phyloP scores from a whole-genome alignment of 495 filamentous ascomycete species.

The Symbiotaphrina buchneri region DNA sequence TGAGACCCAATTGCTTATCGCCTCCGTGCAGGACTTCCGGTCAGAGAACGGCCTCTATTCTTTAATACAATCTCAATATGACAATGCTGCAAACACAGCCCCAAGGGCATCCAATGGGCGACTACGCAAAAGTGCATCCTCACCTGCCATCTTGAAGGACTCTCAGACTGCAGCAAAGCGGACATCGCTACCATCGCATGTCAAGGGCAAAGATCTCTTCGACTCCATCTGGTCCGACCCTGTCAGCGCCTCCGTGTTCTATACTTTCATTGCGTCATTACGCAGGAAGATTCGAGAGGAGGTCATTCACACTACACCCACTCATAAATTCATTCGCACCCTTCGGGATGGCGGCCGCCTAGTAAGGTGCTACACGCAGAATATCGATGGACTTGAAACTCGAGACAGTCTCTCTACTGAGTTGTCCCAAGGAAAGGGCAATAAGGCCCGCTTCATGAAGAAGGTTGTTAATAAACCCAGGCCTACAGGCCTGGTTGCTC shows the following conservation, averaged over 20 bases:
- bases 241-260: conserved; percentile 65
- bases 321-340: conserved; percentile 6
- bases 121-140: neutral
- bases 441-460: conserved; percentile 15
- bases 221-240: conserved; percentile 40
- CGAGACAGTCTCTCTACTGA: conserved; percentile 29
- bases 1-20: conserved; percentile 3
- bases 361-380: conserved; percentile 19
- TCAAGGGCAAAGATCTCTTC: conserved; percentile 59
- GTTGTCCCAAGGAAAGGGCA: conserved; percentile 30
- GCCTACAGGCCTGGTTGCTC: neutral
- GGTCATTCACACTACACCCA: conserved; percentile 26
- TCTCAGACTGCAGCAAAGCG: neutral
- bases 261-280: conserved; percentile 39
- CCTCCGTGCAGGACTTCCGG: conserved; percentile 36
- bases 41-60: conserved; percentile 48
- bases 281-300: conserved; percentile 27
- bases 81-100: conserved; percentile 8
- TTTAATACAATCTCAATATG: conserved; percentile 40
- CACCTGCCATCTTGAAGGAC: neutral
- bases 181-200: conserved; percentile 18
- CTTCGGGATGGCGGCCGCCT: conserved; percentile 4
- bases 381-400: conserved; percentile 47
- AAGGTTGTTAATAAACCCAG: conserved; percentile 7
- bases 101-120: too few species aligned